Base-by-base conservation (phyloP, 1,139 yeast genomes). In the Lodderomyces metapsilosis region DNA sequence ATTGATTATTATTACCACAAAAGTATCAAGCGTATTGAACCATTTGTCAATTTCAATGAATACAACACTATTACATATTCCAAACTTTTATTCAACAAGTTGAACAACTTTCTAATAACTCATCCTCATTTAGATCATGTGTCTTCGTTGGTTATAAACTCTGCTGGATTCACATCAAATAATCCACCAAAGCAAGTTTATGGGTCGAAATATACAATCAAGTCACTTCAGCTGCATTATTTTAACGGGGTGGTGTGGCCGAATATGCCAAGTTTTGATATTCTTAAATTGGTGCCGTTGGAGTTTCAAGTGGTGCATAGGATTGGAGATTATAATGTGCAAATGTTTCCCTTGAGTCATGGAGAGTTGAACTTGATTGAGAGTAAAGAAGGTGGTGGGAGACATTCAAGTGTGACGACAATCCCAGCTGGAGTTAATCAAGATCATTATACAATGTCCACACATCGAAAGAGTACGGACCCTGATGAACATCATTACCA, bases 81-180 rank as follows among this genome's bases (percentile, higher is more conserved):
- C 11, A 56, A 57, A 41, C 37, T 47, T 17, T 58, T 81, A 5
- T 63, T 70, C 44, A 57, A 66, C 17, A 53, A 62, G n/a, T 50
- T 76, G 13, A 47, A 59, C 18, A 67, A 73, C 24, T 78, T 78
- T 46, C 71, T 86, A 39, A 73, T 89, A 30, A 80, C 96, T 1
- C 97, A 89, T 61, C 80, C 94, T 0, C 97, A 89, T 60, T 58
- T 88, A 41, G 97, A 89, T 59, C 97, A 89, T 58, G 71, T 88
- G 15, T 62, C 76, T 4, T 88, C 85, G 1, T 57, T 88, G 40
- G 78, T 84, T 2, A 63, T 88, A 40, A 88, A 88, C 56, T 78
- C 91, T 4, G 88, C 95, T 0, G 72, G 78, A 7, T 77, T 80
- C 43, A 41, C 54, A 3, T 43, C 48, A 15, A 49, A 27, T 36